Base-by-base conservation (phyloP, 148 eudicot genomes). In the Camellia sinensis region DNA sequence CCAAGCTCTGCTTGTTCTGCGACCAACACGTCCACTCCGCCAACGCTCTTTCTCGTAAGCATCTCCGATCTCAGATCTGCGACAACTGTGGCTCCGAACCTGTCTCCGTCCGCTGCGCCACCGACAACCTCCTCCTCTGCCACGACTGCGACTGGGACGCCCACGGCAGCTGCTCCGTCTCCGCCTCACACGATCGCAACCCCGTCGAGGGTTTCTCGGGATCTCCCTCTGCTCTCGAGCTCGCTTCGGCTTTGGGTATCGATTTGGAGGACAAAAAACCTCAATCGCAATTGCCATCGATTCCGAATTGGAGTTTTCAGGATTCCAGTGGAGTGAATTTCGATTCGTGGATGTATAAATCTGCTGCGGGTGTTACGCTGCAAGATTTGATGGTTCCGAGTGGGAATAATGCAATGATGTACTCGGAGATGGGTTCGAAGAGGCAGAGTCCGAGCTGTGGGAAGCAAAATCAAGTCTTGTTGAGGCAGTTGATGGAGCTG, bases 11-110 rank as follows among this genome's bases (percentile, higher is more conserved):
- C 71, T 37, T 94, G 11, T 17, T 72, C 9, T 96, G 99, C 80
- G 99, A 96, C 88, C 89, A 83, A 7, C 92, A 86, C 67, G 99
- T 96, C 11, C 98, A 96, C 90, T 85, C 97, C 2, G 99, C 99
- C 54, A 96, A 96, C 83, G 87, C 95, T 2, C 90, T 96, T 22
- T 90, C 98, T 0, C 77, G 52, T 67, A 97, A 92, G 80, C 99
- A 97, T 85, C 72, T 87, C 19, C 89, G 99, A 6, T 87, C 88
- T 0, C 98, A 86, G 89, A 89, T 97, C 86, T 94, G 98, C 73
- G 87, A 91, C 77, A 56, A 75, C 68, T 95, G 98, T 62, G 75
- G 78, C 6, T 79, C 88, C 10, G 82, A 81, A 1, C 92, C 97
- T 0, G 90, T 85, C 1, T 43, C 96, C 29, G 75, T 86, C 50